These are phyloP conservation scores for Colletotrichum sp. DNA, from an alignment of 2,329 filamentous ascomycete species.

Conservation along the genomic window DNA sequence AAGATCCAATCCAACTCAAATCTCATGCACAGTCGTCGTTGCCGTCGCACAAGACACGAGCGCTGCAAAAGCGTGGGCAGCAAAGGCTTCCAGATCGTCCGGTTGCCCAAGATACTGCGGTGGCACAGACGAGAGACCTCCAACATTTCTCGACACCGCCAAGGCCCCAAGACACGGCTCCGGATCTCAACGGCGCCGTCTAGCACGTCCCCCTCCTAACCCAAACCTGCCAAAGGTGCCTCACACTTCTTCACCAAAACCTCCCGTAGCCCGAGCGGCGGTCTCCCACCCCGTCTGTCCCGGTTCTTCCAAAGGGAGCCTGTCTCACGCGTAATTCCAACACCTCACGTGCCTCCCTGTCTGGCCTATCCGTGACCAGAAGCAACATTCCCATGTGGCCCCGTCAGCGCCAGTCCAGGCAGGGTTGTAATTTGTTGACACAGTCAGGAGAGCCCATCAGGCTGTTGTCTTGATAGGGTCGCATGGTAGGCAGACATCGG, in stretches of 20 bases:
- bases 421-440: neutral
- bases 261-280: neutral
- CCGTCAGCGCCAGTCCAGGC: neutral
- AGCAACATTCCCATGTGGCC: neutral
- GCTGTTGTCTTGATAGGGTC: neutral
- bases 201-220: slow-evolving; percentile 10
- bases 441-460: neutral
- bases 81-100: neutral
- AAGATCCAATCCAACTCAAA: neutral
- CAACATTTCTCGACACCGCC: slow-evolving; percentile 2
- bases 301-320: neutral
- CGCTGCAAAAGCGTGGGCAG: neutral
- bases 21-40: neutral
- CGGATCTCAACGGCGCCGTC: slow-evolving; percentile 19
- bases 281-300: neutral
- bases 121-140: neutral
- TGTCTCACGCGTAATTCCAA: neutral
- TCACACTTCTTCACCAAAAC: neutral
- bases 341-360: neutral
- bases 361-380: neutral
- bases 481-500: neutral
- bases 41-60: neutral
- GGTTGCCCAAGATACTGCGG: slow-evolving; percentile 16
- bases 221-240: neutral
- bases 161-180: slow-evolving; percentile 21